A percentile compares a stretch with the other conserved stretches of the same genome.
These are phyloP conservation scores for Manihot esculenta DNA, from an alignment of 441 rosid genomes.

Conservation along the genomic window DNA sequence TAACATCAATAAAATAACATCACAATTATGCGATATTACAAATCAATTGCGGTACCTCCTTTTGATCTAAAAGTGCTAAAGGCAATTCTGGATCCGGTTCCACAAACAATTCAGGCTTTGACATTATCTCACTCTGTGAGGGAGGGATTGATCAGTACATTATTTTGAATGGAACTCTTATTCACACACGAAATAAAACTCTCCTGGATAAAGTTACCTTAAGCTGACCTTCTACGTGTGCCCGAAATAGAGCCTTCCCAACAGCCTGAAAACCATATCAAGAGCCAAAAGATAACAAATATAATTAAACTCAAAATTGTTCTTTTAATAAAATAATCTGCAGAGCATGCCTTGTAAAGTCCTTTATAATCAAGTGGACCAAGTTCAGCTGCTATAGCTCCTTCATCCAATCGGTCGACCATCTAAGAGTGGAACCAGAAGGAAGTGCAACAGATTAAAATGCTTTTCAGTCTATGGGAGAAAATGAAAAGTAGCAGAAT, in stretches of 20 bases:
- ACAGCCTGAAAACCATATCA: conserved; percentile 66
- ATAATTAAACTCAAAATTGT: conserved; percentile 9
- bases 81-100: conserved; percentile 97
- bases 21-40: conserved; percentile 10
- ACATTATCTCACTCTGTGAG: conserved; percentile 87
- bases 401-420: conserved; percentile 95
- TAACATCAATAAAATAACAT: conserved; percentile 15
- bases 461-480: neutral
- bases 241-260: conserved; percentile 93
- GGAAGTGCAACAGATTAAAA: conserved; percentile 11
- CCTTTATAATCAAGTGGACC: conserved; percentile 85
- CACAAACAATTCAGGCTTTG: conserved; percentile 92
- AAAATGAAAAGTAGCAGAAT: neutral
- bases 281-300: conserved; percentile 22
- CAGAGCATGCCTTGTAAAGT: conserved; percentile 70
- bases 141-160: conserved; percentile 22
- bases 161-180: conserved; percentile 12
- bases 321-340: conserved; percentile 11
- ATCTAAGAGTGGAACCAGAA: conserved; percentile 51
- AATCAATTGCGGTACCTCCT: conserved; percentile 60
- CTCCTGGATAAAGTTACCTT: conserved; percentile 52
- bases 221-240: conserved; percentile 96
- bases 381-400: conserved; percentile 65
- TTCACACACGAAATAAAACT: conserved; percentile 10
- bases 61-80: conserved; percentile 89